phyloP scores from a whole-genome alignment of 2,329 filamentous ascomycete genomes.

The Pseudogymnoascus destructans region DNA sequence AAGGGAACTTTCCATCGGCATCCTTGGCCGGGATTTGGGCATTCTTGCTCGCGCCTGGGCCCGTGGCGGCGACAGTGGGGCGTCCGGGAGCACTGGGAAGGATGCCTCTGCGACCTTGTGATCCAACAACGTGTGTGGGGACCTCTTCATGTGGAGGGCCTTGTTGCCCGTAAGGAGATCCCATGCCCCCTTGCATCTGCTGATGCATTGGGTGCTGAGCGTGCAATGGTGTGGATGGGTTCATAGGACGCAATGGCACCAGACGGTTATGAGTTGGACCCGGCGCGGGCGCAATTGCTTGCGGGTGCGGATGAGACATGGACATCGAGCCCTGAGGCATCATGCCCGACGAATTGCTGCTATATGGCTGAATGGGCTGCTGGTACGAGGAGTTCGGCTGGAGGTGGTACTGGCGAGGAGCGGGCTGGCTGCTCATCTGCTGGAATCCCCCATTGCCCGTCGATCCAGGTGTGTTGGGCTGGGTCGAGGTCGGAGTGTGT shows the following conservation, averaged over 20 bases:
- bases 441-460: constrained; percentile 40
- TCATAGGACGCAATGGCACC: constrained; percentile 52
- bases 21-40: constrained; percentile 86
- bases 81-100: constrained; percentile 81
- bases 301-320: constrained; percentile 60
- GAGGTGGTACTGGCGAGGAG: constrained; percentile 18
- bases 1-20: constrained; percentile 94
- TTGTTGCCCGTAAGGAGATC: constrained; percentile 47
- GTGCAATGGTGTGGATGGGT: constrained; percentile 42
- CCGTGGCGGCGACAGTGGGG: constrained; percentile 60
- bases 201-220: constrained; percentile 21
- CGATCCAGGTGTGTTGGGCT: constrained; percentile 47
- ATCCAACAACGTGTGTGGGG: constrained; percentile 86
- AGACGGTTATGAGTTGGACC: constrained; percentile 41
- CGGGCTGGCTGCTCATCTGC: constrained; percentile 33
- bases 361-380: constrained; percentile 31
- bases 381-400: constrained; percentile 18
- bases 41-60: constrained; percentile 58
- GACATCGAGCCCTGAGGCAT: constrained; percentile 54
- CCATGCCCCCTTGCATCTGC: constrained; percentile 38
- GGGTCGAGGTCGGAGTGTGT: constrained; percentile 50
- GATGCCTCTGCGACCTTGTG: constrained; percentile 83
- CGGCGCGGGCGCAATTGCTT: constrained; percentile 64
- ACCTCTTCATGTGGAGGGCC: constrained; percentile 47
- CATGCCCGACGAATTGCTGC: constrained; percentile 41